Evolutionary conservation across 2,329 filamentous ascomycete genomes (phyloP).

Genomic region (Fusarium sp.): DNA sequence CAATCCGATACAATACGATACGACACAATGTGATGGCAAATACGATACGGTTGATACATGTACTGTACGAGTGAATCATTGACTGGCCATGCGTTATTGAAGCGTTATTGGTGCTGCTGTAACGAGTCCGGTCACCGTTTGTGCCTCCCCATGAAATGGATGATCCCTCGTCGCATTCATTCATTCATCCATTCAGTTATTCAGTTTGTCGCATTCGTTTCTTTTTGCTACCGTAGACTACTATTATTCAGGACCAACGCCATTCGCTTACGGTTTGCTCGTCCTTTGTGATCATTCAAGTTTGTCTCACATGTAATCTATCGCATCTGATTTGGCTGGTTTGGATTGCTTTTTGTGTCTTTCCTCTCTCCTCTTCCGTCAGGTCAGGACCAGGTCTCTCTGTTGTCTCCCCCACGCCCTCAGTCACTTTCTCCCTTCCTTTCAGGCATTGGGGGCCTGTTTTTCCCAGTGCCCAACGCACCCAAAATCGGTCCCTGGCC

Average conservation of each 20-base stretch:
- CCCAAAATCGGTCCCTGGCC: constrained; percentile 27
- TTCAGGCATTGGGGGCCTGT: not conserved
- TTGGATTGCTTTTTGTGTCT: constrained; percentile 32
- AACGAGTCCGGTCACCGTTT: constrained; percentile 14
- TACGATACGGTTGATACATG: not conserved
- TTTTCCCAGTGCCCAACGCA: constrained; percentile 23
- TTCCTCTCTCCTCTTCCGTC: constrained; percentile 30
- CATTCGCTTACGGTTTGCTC: constrained; percentile 8
- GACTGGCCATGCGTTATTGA: constrained; percentile 4
- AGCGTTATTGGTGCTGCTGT: constrained; percentile 28
- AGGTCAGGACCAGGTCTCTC: not conserved
- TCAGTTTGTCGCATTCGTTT: constrained; percentile 16
- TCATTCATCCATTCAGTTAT: constrained; percentile 5
- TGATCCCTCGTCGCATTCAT: constrained; percentile 12
- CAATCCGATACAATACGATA: constrained; percentile 16
- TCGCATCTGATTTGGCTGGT: constrained; percentile 4
- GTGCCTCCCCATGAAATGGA: not conserved
- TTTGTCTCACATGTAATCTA: constrained; percentile 16
- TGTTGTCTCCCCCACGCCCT: constrained; percentile 23
- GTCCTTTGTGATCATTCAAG: constrained; percentile 7
- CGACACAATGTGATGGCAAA: not conserved
- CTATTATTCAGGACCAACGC: constrained; percentile 5
- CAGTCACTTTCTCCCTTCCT: not conserved
- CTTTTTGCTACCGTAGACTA: not conserved
- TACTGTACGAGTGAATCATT: constrained; percentile 31